Base-by-base conservation (phyloP, 2,329 filamentous ascomycete species). In the Neonectria magnoliae region DNA sequence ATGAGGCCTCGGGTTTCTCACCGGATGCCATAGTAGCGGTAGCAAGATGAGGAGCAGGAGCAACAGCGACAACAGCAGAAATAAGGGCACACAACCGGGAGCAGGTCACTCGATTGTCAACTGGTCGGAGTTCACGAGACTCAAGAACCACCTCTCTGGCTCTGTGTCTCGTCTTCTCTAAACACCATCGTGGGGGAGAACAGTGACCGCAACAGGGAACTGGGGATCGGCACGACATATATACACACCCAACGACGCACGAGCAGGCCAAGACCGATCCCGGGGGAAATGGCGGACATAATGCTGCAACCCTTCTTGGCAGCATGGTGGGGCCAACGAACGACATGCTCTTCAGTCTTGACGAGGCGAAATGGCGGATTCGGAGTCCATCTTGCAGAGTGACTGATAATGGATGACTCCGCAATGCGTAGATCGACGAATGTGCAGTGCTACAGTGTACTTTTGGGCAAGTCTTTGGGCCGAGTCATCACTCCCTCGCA, bases 291-390 rank as follows among this genome's bases (percentile, higher is more conserved):
- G 31, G 27, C 48, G 29, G 48, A 51, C 33, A 51, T 51, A 51
- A 33, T 33, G 29, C 27, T 51, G 29, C 27, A n/a, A n/a, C n/a
- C 10, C 16, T 13, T 14, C 8, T 29, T 33, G 47, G 47, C 29
- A 25, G 22, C 7, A 5, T 18, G 45, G 68, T 70, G 68, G 68
- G 68, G 68, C 66, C 55, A 54, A 52, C 16, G n/a, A 55, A 25
- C 25, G 25, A 6, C 25, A 50, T 50, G n/a, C 31, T 47, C 45
- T 14, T 45, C 38, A 38, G 36, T 38, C 54, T 31, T 44, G 31
- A 29, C 50, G 36, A 56, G 36, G 51, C 11, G 42, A 38, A 57
- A 69, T 70, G 60, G 58, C 64, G 62, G 45, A 38, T n/a, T 38
- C 14, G 5, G 65, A 25, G 6, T 25, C 25, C 25, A 61, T 65